Percentiles rank a stretch among this genome's conserved stretches.
phyloP scores from a whole-genome alignment of 2,329 filamentous ascomycete species.

The Bretziella fagacearum region DNA sequence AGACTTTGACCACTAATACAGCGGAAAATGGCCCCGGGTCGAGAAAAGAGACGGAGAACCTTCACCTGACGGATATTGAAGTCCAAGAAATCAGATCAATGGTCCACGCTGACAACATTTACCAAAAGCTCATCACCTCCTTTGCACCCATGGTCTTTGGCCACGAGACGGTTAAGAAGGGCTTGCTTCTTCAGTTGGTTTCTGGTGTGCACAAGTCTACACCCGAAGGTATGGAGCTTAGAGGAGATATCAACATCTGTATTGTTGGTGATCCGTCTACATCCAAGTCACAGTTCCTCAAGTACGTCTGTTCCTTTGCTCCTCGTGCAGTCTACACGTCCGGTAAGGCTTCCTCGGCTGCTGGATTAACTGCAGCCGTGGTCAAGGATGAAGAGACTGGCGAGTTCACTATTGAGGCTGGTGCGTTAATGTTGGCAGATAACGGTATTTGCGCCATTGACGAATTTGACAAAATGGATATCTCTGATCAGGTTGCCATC shows the following conservation, averaged over 20 bases:
- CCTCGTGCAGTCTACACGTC: conserved; percentile 94
- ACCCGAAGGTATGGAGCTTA: conserved; percentile 81
- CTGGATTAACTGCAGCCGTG: conserved; percentile 90
- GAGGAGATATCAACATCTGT: conserved; percentile 97
- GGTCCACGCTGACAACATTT: conserved; percentile 93
- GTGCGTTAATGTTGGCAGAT: conserved; percentile 91
- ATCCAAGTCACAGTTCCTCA: conserved; percentile 94
- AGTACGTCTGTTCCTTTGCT: conserved; percentile 95
- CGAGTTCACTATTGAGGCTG: conserved; percentile 96
- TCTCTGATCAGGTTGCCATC: conserved; percentile 90
- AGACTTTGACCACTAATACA: conserved; percentile 37
- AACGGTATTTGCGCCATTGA: conserved; percentile 97
- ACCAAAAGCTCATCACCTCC: conserved; percentile 78
- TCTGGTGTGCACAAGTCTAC: conserved; percentile 90
- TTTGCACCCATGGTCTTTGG: conserved; percentile 95
- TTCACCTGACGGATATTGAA: conserved; percentile 47
- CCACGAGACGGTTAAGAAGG: conserved; percentile 95
- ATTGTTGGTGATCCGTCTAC: conserved; percentile 95
- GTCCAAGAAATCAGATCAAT: conserved; percentile 83
- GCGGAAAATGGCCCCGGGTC: conserved; percentile 17
- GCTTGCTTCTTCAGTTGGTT: conserved; percentile 81
- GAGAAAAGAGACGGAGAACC: conserved; percentile 6
- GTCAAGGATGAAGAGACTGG: conserved; percentile 97
- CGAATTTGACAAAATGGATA: conserved; percentile 99
- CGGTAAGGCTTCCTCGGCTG: conserved; percentile 91